phyloP scores from a whole-genome alignment of 2,329 filamentous ascomycete genomes.

The Neofusicoccum parvum region DNA sequence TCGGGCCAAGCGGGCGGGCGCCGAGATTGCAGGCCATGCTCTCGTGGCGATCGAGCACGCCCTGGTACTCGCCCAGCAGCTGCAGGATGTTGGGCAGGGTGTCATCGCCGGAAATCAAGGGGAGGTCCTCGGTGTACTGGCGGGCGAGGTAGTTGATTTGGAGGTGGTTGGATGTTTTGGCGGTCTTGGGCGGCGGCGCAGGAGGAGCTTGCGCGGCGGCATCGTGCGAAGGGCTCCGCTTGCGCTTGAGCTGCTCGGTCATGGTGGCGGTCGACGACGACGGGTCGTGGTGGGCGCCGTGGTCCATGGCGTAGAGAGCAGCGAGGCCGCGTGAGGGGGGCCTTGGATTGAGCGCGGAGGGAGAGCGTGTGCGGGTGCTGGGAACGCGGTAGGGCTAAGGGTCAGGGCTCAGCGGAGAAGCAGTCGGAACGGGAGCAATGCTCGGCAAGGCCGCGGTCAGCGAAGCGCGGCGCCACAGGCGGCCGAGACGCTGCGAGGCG shows the following conservation, averaged over 20 bases:
- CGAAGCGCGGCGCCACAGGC: constrained; percentile 3
- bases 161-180: constrained; percentile 61
- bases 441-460: constrained; percentile 12
- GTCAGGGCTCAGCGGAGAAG: constrained; percentile 15
- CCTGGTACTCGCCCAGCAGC: constrained; percentile 80
- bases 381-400: constrained; percentile 15
- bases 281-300: constrained; percentile 10
- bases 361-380: not conserved
- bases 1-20: constrained; percentile 78
- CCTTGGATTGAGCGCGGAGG: not conserved
- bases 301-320: constrained; percentile 14
- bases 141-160: constrained; percentile 70
- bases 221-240: constrained; percentile 47
- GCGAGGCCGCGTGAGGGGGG: not conserved
- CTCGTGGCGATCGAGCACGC: constrained; percentile 80
- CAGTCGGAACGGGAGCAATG: constrained; percentile 14
- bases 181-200: constrained; percentile 51
- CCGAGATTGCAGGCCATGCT: constrained; percentile 84
- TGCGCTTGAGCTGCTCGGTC: constrained; percentile 48
- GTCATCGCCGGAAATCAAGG: constrained; percentile 65
- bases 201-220: constrained; percentile 31
- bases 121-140: constrained; percentile 63
- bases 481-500: constrained; percentile 22
- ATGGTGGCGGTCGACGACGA: constrained; percentile 16
- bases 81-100: constrained; percentile 73